Evolutionary conservation across 768 basidiomycete species (phyloP).

Genomic region (Trametes gibbosa): DNA sequence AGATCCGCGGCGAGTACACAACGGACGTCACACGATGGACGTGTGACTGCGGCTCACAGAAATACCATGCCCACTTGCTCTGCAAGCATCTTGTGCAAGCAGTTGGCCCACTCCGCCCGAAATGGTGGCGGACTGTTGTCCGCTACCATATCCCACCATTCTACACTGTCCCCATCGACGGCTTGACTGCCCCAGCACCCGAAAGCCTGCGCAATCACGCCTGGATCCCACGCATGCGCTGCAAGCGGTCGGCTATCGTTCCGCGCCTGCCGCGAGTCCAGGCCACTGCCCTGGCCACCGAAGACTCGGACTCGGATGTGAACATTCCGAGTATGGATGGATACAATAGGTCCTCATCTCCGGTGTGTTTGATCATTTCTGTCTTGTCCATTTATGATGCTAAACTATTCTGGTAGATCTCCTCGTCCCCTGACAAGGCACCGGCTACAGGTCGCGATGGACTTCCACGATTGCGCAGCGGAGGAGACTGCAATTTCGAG

Average conservation of each 20-base stretch:
- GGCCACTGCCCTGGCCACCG: not conserved
- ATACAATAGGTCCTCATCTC: not conserved
- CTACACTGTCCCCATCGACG: conserved; percentile 13
- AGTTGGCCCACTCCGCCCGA: not conserved
- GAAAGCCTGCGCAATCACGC: not conserved
- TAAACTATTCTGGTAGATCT: not conserved
- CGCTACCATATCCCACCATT: conserved; percentile 15
- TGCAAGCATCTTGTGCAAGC: conserved; percentile 18
- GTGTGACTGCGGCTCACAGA: conserved; percentile 17
- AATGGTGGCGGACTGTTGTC: not conserved
- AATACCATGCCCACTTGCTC: conserved; percentile 12
- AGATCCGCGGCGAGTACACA: conserved; percentile 9
- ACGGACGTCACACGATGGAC: conserved; percentile 8
- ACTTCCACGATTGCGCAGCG: not conserved
- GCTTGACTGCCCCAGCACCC: not conserved
- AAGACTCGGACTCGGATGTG: too few relatives aligned
- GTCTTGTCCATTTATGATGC: not conserved
- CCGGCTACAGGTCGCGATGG: conserved; percentile 10
- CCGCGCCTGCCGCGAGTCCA: not conserved
- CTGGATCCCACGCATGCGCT: not conserved
- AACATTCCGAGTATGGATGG: not conserved
- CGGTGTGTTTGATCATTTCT: too few relatives aligned
- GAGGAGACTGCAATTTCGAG: too few relatives aligned
- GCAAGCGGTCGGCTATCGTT: not conserved
- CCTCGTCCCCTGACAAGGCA: conserved; percentile 12